These are phyloP conservation scores for Multifurca ochricompacta DNA, from an alignment of 768 basidiomycete genomes.

Conservation along the genomic window DNA sequence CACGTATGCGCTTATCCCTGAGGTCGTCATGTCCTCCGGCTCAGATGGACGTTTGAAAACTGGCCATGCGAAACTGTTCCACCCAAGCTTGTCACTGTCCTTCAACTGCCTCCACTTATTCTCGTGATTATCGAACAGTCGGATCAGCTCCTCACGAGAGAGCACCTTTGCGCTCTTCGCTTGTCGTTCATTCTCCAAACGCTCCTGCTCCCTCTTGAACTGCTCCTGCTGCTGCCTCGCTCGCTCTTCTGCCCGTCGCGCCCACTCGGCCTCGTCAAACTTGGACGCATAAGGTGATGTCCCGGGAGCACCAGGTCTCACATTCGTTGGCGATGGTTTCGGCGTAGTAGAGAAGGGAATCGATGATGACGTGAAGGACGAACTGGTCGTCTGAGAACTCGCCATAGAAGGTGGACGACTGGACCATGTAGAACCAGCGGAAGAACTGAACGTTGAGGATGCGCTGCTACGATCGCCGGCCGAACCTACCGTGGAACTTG, in stretches of 20 bases:
- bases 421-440: slow-evolving; percentile 18
- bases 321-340: slow-evolving; percentile 4
- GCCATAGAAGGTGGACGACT: slow-evolving; percentile 17
- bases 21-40: slow-evolving; percentile 54
- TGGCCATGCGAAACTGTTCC: slow-evolving; percentile 73
- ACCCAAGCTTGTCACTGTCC: slow-evolving; percentile 37
- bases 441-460: slow-evolving; percentile 20
- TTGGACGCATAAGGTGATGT: slow-evolving; percentile 21
- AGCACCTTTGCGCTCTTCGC: slow-evolving; percentile 35
- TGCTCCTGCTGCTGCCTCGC: slow-evolving; percentile 58
- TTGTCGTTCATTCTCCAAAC: slow-evolving; percentile 39
- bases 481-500: slow-evolving; percentile 18
- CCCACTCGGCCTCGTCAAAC: slow-evolving; percentile 46
- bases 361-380: slow-evolving; percentile 8
- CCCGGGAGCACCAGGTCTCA: slow-evolving; percentile 15
- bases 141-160: slow-evolving; percentile 48
- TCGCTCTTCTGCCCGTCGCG: slow-evolving; percentile 55
- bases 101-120: slow-evolving; percentile 46
- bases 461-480: slow-evolving; percentile 20
- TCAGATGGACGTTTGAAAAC: slow-evolving; percentile 46
- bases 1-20: slow-evolving; percentile 54
- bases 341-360: slow-evolving; percentile 10
- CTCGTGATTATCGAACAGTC: slow-evolving; percentile 55
- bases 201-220: slow-evolving; percentile 63
- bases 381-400: slow-evolving; percentile 14